A percentile compares a stretch with the other conserved stretches of the same genome.
Evolutionary conservation across 129 eudicot genomes (phyloP).

Genomic region (Escallonia rubra): DNA sequence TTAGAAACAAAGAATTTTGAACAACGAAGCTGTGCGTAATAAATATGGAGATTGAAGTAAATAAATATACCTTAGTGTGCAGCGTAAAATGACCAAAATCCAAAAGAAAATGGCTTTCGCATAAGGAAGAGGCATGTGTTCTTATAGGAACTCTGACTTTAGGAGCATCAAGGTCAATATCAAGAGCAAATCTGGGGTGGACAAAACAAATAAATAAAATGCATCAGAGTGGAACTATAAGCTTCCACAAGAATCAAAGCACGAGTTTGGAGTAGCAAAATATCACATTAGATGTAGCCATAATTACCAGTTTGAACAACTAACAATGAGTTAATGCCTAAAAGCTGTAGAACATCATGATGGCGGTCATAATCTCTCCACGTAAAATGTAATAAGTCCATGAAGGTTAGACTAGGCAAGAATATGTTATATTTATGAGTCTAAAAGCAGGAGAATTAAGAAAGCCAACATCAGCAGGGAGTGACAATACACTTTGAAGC

Average conservation of each 20-base stretch:
- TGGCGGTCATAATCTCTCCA: no score
- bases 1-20: constrained; percentile 10
- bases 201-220: constrained; percentile 10
- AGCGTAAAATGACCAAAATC: constrained; percentile 97
- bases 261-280: background rate
- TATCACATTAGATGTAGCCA: background rate
- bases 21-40: background rate
- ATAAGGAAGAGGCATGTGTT: constrained; percentile 33
- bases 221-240: background rate
- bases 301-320: background rate
- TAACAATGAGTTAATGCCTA: background rate
- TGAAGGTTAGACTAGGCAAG: no score
- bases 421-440: no score
- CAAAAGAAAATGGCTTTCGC: constrained; percentile 77
- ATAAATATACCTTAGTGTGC: constrained; percentile 65
- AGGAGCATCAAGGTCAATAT: constrained; percentile 99
- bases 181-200: constrained; percentile 81
- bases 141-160: constrained; percentile 89
- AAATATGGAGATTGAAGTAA: background rate
- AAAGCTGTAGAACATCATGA: background rate
- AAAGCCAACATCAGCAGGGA: no score
- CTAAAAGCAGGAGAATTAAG: no score
- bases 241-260: background rate
- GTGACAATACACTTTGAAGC: no score
- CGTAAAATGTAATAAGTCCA: no score